Base-by-base conservation (phyloP, 2,329 filamentous ascomycete genomes). In the Aspergillus transmontanensis region DNA sequence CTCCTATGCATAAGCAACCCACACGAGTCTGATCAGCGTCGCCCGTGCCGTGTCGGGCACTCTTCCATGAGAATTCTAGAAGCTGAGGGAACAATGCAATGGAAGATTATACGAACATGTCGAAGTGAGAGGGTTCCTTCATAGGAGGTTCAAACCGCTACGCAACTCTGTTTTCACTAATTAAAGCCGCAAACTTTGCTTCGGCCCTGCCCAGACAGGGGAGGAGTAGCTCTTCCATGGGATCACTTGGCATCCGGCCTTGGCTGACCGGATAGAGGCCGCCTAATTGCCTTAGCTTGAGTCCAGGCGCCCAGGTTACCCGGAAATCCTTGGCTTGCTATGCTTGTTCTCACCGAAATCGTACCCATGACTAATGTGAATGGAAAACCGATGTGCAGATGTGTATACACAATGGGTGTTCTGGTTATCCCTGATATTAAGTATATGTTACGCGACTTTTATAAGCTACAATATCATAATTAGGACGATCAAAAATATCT, bases 261-360 rank as follows among this genome's bases (percentile, higher is more conserved):
- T 39, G 51, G 51, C 32, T 54, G 51, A 23, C 32, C 26, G 21
- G 28, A 19, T 19, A 26, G n/a, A 41, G 34, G 12, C 36, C 14
- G 2, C 16, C 16, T 41, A 41, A n/a, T 41, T 41, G 6, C 16
- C 51, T 19, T 34, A 54, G 32, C 50, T n/a, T 21, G 30, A 14
- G 9, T 54, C 30, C 32, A 36, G 30, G 50, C 50, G 50, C 30
- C 32, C 11, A 55, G 21, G 51, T 39, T 55, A 54, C 51, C 34
- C 34, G 51, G 34, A 36, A 36, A 11, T 39, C 51, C 51, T 55
- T 55, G 51, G 51, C 51, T 39, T 6, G 30, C 14, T 39, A 55
- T 55, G 51, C 51, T 55, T 55, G 32, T 55, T 55, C 51, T 55
- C 51, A 36, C 28, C 26, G 28, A 34, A 21, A 53, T 19, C 34